phyloP scores from a whole-genome alignment of 2,329 filamentous ascomycete genomes.

The Trematosphaeria pertusa region DNA sequence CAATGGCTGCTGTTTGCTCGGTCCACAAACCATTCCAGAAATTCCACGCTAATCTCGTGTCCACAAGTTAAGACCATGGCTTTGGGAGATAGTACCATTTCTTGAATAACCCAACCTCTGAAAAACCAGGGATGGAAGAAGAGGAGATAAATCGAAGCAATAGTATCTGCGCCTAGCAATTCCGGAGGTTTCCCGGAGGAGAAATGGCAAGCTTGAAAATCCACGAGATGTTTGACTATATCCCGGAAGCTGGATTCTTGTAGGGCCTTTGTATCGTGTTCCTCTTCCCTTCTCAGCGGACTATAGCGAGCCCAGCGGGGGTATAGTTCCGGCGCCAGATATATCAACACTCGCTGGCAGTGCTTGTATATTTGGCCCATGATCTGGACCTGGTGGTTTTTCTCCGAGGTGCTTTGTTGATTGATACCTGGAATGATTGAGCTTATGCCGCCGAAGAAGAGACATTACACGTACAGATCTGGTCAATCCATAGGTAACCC shows the following conservation, averaged over 20 bases:
- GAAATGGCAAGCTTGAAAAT: no score
- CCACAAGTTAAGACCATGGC: not conserved
- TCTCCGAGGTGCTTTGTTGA: slow-evolving; percentile 26
- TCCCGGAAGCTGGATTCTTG: no score
- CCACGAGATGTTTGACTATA: no score
- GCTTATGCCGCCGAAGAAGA: not conserved
- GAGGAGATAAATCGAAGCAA: not conserved
- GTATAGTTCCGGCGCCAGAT: slow-evolving; percentile 13
- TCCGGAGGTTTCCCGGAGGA: no score
- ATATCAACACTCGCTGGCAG: slow-evolving; percentile 27
- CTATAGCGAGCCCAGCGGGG: not conserved
- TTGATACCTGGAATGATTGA: slow-evolving; percentile 11
- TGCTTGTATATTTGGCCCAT: slow-evolving; percentile 32
- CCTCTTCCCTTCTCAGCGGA: not conserved
- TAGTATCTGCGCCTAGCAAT: not conserved
- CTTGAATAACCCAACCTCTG: slow-evolving; percentile 4
- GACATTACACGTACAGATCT: slow-evolving; percentile 11
- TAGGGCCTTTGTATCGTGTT: no score
- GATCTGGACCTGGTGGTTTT: slow-evolving; percentile 26
- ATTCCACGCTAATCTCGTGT: not conserved
- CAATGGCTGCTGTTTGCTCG: no score
- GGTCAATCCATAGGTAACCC: slow-evolving; percentile 25
- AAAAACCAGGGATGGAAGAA: slow-evolving; percentile 3
- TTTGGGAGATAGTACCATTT: not conserved
- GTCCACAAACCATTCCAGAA: not conserved